Evolutionary conservation across 1,139 yeast species (phyloP).

Genomic region (Lodderomyces margitis): DNA sequence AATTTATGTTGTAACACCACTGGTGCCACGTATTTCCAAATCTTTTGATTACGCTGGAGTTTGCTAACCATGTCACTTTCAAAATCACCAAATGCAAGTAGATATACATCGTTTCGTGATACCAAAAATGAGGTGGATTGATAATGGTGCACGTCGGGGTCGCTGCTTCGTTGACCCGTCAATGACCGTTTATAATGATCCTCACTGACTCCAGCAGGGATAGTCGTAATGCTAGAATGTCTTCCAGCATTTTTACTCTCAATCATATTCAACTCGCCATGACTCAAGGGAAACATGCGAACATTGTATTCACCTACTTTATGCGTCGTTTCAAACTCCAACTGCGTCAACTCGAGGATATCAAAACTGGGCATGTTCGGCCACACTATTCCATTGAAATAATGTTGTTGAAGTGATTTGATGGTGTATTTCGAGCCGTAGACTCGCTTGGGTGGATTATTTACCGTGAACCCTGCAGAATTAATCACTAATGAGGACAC

Average conservation of each 20-base stretch:
- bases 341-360: constrained; percentile 22
- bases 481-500: constrained; percentile 66
- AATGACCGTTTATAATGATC: neutral
- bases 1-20: constrained; percentile 36
- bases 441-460: constrained; percentile 34
- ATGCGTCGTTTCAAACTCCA: constrained; percentile 18
- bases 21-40: constrained; percentile 61
- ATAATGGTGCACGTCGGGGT: constrained; percentile 18
- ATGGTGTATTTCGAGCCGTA: constrained; percentile 57
- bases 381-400: constrained; percentile 80
- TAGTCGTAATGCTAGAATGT: constrained; percentile 10
- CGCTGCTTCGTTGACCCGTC: neutral
- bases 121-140: constrained; percentile 53
- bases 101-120: constrained; percentile 11
- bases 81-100: constrained; percentile 77
- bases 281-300: constrained; percentile 38
- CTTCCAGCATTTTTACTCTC: constrained; percentile 4
- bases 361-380: constrained; percentile 58
- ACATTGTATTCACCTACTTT: constrained; percentile 22
- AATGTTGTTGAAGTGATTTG: constrained; percentile 48
- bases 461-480: constrained; percentile 53
- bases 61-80: constrained; percentile 61
- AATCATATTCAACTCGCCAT: constrained; percentile 29
- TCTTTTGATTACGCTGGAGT: constrained; percentile 37
- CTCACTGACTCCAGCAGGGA: constrained; percentile 9